A percentile compares a stretch with the other conserved stretches of the same genome.
Conservation (phyloP, 352 stramenopile genomes). For the Phytophthora tubulina region DNA sequence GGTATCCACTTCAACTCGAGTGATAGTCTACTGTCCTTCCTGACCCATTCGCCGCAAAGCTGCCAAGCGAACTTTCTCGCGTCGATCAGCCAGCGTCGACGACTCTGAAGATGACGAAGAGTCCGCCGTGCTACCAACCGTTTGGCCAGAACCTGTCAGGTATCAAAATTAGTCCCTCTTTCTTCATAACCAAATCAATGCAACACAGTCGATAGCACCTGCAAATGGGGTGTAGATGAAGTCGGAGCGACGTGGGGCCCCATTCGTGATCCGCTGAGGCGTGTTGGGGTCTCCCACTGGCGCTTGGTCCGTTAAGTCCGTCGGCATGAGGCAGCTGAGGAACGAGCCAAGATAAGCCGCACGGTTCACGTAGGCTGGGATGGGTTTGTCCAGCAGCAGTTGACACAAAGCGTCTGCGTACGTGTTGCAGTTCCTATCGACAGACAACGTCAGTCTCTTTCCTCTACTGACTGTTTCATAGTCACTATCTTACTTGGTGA, state of each 20-base stretch:
- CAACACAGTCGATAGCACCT: constrained; percentile 38
- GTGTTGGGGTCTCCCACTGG: constrained; percentile 61
- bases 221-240: constrained; percentile 71
- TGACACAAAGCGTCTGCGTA: constrained; percentile 92
- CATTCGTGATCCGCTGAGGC: constrained; percentile 25
- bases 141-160: constrained; percentile 56
- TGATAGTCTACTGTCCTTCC: constrained; percentile 26
- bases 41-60: constrained; percentile 62
- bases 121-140: constrained; percentile 32
- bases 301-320: constrained; percentile 60
- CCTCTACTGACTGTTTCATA: not conserved
- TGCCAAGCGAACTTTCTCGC: constrained; percentile 73
- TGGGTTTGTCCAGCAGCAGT: constrained; percentile 79
- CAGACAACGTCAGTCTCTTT: constrained; percentile 2
- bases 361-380: constrained; percentile 94
- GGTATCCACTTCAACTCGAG: constrained; percentile 3
- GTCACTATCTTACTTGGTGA: constrained; percentile 70
- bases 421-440: constrained; percentile 93
- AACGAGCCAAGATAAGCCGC: constrained; percentile 94
- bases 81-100: constrained; percentile 58
- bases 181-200: not conserved
- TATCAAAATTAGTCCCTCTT: not conserved
- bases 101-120: constrained; percentile 34
- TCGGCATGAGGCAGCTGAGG: constrained; percentile 81
- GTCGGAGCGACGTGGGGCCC: constrained; percentile 41